Base-by-base conservation (phyloP, 2,329 filamentous ascomycete species). In the Alternaria panax region DNA sequence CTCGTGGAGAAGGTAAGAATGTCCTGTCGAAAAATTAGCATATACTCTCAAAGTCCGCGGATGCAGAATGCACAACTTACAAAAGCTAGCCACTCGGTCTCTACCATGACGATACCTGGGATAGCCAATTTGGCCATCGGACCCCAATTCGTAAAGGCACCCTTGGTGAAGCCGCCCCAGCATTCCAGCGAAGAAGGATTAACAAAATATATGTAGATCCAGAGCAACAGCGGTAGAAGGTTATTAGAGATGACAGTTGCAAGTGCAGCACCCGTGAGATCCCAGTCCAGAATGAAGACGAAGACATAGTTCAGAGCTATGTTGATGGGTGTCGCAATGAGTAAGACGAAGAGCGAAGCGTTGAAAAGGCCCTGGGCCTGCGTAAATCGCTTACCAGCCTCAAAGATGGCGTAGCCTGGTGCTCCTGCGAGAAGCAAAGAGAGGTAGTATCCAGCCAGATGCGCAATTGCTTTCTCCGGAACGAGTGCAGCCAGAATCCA, bases 61-160 rank as follows among this genome's bases (percentile, higher is more conserved):
- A 16, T 12, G 7, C 14, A 54, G n/a, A 30, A 7, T n/a, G 2
- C 30, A 11, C 2, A 40, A 64, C 59, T 9, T 57, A 64, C 62
- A 22, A 76, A 78, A 11, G 74, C 75, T 0, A 78, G 66, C 72
- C 75, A 78, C 57, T 78, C 75, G 5, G 93, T 93, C 77, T 96
- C 90, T 3, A 97, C 90, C 93, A 97, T 97, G 63, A 97, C 82
- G 77, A 98, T 90, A 5, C 94, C 94, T 0, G 94, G 93, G 18
- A 97, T 80, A 1, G 93, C 92, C n/a, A 98, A 87, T 46, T 87
- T 87, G 66, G 97, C 86, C 94, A 96, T 96, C 9, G 90, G 89
- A 0, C 85, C 84, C 92, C 92, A 95, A 70, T 94, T 92, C 20
- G 81, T 80, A 59, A 92, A 84, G 0, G 90, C 89, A 27, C 85